Conservation (phyloP, 352 stramenopile species). For the Globisporangium cederbergense region DNA sequence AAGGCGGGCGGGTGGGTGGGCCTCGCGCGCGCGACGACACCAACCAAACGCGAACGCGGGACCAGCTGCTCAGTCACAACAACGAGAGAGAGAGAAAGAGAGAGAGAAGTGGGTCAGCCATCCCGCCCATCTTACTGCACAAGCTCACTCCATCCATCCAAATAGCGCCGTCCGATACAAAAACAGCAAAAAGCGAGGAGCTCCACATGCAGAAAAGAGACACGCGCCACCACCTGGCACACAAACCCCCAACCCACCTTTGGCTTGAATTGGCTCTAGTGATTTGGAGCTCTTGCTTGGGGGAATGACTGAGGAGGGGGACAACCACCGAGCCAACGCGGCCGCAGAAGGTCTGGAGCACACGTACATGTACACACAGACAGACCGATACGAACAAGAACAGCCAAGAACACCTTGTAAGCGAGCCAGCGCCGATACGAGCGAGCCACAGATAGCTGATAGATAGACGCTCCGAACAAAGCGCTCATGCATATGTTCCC, state of each 20-base stretch:
- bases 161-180: conserved; percentile 1
- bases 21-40: conserved; percentile 4
- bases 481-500: not conserved
- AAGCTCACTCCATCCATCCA: conserved; percentile 11
- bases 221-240: conserved; percentile 9
- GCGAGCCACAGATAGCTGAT: not conserved
- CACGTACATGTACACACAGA: not conserved
- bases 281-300: not conserved
- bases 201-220: conserved; percentile 11
- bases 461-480: not conserved
- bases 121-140: conserved; percentile 4
- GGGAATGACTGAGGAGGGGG: not conserved
- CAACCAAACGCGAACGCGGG: conserved; percentile 10
- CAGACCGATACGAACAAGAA: not conserved
- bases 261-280: not conserved
- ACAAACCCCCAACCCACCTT: conserved; percentile 11
- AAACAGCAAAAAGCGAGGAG: not conserved
- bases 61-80: not conserved
- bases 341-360: not conserved
- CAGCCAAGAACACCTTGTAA: not conserved
- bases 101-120: conserved; percentile 7
- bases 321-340: not conserved
- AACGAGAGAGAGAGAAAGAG: conserved; percentile 8
- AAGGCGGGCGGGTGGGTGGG: not conserved
- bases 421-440: not conserved